phyloP scores from a whole-genome alignment of 345 rosid genomes.

The Pistacia integerrima region DNA sequence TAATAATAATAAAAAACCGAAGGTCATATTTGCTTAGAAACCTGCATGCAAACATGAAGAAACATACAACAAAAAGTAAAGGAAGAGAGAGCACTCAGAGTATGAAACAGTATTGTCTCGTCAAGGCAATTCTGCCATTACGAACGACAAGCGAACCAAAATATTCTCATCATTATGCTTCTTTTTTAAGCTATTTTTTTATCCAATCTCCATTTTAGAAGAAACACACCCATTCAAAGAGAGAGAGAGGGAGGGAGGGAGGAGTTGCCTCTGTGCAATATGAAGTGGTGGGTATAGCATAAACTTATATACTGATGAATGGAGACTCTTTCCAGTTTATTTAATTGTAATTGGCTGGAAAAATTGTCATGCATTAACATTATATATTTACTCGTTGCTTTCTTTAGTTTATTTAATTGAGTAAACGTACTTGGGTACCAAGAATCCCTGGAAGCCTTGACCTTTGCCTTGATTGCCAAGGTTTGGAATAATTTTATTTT shows the following conservation, averaged over 20 bases:
- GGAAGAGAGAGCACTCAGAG: slow-evolving; percentile 17
- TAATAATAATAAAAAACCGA: no score
- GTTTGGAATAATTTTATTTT: background rate
- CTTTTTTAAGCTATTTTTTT: background rate
- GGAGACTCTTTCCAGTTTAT: background rate
- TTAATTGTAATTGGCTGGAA: background rate
- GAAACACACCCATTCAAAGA: no score
- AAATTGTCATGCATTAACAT: no score
- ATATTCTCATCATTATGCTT: slow-evolving; percentile 26
- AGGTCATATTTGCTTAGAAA: no score
- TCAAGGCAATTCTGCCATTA: slow-evolving; percentile 38
- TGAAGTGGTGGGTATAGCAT: background rate
- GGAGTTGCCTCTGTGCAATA: no score
- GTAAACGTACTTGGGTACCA: background rate
- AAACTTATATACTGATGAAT: background rate
- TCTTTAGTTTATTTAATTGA: no score
- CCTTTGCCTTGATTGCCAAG: slow-evolving; percentile 17
- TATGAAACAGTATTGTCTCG: background rate
- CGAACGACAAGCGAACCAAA: slow-evolving; percentile 40
- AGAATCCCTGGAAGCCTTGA: background rate
- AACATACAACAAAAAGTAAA: background rate
- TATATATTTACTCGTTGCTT: no score
- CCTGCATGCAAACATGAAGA: background rate
- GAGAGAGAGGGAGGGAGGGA: background rate
- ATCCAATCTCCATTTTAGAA: background rate